Base-by-base conservation (phyloP, 768 basidiomycete species). In the Kwoniella mangroviensis region DNA sequence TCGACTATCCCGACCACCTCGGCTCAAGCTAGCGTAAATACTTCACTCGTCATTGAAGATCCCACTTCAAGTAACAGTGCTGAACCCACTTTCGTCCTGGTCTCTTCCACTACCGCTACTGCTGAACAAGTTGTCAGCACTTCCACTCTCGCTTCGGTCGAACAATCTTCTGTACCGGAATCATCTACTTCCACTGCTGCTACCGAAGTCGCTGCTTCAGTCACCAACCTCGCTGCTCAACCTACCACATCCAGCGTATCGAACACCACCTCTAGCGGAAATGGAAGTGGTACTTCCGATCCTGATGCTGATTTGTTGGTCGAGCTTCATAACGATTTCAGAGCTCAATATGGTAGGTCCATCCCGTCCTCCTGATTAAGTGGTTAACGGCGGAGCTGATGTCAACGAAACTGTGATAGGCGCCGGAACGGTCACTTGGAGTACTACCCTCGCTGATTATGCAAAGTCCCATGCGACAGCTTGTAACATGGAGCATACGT, bases 391-490 rank as follows among this genome's bases (percentile, higher is more conserved):
- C 19, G 6, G 43, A 15, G 15, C 22, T 34, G 21, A 63, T 52
- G 10, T 17, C 10, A 60, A 0, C 1, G 0, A 34, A 0, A 1
- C 2, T 24, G 21, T 42, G 73, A 69, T 51, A 66, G 73, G 90
- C 52, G 92, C 92, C 21, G 57, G 80, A 0, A 69, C 86, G 9
- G 83, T 94, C 56, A 87, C 87, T 0, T 94, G 91, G 91, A 89
- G 84, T 79, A 83, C 88, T 64, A 80, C 83, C 2, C 80, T 90
- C 51, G 89, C 90, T 0, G 77, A 80, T n/a, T 87, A 87, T 68
- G 92, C 92, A 6, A 87, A 89, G 76, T 78, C 86, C 65, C 91
- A 90, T 89, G 90, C 91, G 3, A 85, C 89, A 73, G 82, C 83
- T 15, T 94, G 92, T 78, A 77, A 85, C 3, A 91, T 90, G 81